Evolutionary conservation across 495 filamentous ascomycete species (phyloP), one percentile per base, ranked within the genome.

Genomic region (Daldinia caldariorum): DNA sequence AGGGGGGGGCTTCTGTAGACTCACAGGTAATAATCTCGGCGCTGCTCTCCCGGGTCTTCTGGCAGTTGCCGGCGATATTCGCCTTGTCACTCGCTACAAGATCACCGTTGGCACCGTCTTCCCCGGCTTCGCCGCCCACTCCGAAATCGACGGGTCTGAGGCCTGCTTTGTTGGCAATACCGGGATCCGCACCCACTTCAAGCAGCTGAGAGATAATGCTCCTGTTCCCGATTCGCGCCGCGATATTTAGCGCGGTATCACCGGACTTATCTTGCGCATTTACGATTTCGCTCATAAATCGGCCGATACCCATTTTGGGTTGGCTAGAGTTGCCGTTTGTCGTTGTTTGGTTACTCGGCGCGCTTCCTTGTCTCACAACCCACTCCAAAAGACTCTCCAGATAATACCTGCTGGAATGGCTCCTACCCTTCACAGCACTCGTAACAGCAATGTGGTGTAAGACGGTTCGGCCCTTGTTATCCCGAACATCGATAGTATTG

Each of bases 401-500:
- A 74, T 99, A 98, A 73, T 97, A 96, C 70, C 92, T 90, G 61
- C 92, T 94, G 12, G 93, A 92, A 16, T 89, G 85, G 50, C 89
- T 91, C 26, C 94, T 86, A 7, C 94, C 94, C 74, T 96, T 94
- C 72, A 97, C 94, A 1, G 92, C 95, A 56, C 93, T 97, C 47
- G 94, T 93, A 39, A 98, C 85, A 6, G 95, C 94, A 70, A 99
- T 97, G 76, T 99, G 95, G 76, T 99, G 95, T 18, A 99, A 79
- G 45, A 98, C 92, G 1, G 94, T 97, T 31, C 96, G 87, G 10
- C 94, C 95, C 76, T 90, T 91, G 55, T 90, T 88, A 79, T 99
- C 95, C 16, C 91, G 85, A 69, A 97, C 87, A 51, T 97, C 94
- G 66, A 98, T 95, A 1, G 93, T 94, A n/a, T 91, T 88, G 16